Evolutionary conservation across 345 rosid species (phyloP).

Genomic region (Noccaea caerulescens): DNA sequence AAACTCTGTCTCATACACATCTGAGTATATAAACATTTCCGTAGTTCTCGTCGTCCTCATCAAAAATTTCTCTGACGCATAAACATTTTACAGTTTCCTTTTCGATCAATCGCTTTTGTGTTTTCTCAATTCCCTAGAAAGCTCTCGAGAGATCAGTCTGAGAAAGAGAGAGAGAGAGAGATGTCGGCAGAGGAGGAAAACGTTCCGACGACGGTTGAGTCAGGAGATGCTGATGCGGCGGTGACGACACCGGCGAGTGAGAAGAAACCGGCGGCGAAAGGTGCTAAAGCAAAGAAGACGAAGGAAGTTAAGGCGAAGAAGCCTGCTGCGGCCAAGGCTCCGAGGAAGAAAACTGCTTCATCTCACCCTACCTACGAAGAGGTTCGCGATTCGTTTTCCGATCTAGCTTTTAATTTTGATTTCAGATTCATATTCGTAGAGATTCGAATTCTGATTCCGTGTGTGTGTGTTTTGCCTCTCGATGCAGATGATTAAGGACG

Average conservation of each 20-base stretch:
- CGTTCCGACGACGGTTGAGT: constrained; percentile 48
- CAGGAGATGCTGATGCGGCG: constrained; percentile 46
- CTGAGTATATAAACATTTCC: constrained; percentile 62
- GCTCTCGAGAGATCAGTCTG: neutral
- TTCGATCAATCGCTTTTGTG: neutral
- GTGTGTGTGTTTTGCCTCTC: neutral
- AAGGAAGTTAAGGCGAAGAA: constrained; percentile 56
- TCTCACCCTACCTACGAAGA: constrained; percentile 78
- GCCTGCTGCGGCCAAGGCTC: constrained; percentile 38
- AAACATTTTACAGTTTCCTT: neutral
- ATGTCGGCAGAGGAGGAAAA: constrained; percentile 42
- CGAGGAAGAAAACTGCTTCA: constrained; percentile 48
- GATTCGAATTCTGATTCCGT: neutral
- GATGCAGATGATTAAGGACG: constrained; percentile 76
- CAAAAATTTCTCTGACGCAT: constrained; percentile 29
- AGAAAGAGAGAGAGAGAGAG: neutral
- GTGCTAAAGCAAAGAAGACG: constrained; percentile 51
- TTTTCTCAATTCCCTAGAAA: neutral
- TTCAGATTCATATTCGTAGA: neutral
- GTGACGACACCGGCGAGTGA: constrained; percentile 40
- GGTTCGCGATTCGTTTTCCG: constrained; percentile 38
- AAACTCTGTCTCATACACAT: constrained; percentile 45
- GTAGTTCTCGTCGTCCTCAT: constrained; percentile 36
- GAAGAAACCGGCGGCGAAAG: constrained; percentile 47
- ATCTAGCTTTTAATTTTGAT: neutral